Evolutionary conservation across 495 filamentous ascomycete genomes (phyloP).

Genomic region (Aspergillus indologenus): DNA sequence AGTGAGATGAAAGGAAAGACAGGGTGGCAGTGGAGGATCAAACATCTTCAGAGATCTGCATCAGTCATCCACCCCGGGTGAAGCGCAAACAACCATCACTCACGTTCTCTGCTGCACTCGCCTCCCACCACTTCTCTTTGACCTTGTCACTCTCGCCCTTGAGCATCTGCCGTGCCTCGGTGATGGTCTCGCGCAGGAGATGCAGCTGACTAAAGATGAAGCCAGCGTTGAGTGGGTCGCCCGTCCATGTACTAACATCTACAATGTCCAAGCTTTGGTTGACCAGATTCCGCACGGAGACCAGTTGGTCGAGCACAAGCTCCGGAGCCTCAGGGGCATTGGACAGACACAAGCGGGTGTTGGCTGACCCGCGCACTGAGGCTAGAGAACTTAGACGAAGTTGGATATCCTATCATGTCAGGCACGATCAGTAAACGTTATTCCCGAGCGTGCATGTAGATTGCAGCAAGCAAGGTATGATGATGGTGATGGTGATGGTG

Average conservation of each 20-base stretch:
- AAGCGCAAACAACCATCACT: constrained; percentile 10
- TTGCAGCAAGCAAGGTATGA: background rate
- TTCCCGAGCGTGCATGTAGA: background rate
- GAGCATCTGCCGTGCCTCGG: constrained; percentile 58
- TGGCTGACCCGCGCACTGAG: constrained; percentile 40
- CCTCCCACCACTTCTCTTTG: constrained; percentile 57
- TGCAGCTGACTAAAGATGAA: constrained; percentile 80
- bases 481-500: background rate
- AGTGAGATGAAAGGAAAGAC: constrained; percentile 70
- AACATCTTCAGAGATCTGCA: constrained; percentile 37
- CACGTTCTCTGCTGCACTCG: constrained; percentile 52
- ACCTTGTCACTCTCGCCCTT: constrained; percentile 49
- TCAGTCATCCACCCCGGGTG: constrained; percentile 1
- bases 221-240: constrained; percentile 52
- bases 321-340: constrained; percentile 46
- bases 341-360: constrained; percentile 56
- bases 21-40: constrained; percentile 55
- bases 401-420: constrained; percentile 44
- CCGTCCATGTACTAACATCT: constrained; percentile 67
- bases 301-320: constrained; percentile 63
- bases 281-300: constrained; percentile 68
- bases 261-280: constrained; percentile 75
- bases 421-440: constrained; percentile 1
- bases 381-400: constrained; percentile 48
- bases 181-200: constrained; percentile 70